These are phyloP conservation scores for Colletotrichum sp. DNA, from an alignment of 2,329 filamentous ascomycete species.

Conservation along the genomic window DNA sequence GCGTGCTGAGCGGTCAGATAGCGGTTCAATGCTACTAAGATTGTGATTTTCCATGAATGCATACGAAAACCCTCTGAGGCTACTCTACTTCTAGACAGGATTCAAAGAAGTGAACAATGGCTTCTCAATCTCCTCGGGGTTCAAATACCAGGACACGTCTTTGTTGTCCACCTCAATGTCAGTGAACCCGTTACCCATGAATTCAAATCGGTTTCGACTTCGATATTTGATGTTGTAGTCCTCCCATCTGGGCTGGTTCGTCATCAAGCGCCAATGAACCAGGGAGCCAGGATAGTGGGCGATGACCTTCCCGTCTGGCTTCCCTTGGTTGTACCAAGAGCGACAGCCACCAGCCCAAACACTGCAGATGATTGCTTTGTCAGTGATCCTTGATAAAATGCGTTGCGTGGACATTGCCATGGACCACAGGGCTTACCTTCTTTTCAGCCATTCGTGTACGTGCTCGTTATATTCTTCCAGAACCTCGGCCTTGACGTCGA, in stretches of 20 bases:
- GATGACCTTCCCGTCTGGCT: neutral
- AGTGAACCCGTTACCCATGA: conserved; percentile 1
- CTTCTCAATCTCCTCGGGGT: neutral
- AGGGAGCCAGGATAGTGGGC: neutral
- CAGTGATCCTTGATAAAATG: neutral
- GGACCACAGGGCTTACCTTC: neutral
- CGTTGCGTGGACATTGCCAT: neutral
- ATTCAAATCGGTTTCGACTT: neutral
- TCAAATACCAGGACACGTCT: neutral
- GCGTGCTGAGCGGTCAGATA: neutral
- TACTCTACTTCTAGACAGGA: neutral
- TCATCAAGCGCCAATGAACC: neutral
- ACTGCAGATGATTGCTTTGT: neutral
- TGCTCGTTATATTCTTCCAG: neutral
- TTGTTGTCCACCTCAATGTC: neutral
- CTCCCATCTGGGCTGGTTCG: neutral
- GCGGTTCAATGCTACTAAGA: neutral
- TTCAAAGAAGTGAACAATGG: neutral
- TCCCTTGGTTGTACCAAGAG: neutral
- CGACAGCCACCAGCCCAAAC: neutral
- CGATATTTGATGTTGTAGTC: neutral
- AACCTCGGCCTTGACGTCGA: neutral
- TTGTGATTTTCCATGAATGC: neutral
- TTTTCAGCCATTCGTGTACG: neutral
- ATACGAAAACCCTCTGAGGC: neutral